Base-by-base conservation (phyloP, 495 filamentous ascomycete species). In the Hyaloscypha bicolor region DNA sequence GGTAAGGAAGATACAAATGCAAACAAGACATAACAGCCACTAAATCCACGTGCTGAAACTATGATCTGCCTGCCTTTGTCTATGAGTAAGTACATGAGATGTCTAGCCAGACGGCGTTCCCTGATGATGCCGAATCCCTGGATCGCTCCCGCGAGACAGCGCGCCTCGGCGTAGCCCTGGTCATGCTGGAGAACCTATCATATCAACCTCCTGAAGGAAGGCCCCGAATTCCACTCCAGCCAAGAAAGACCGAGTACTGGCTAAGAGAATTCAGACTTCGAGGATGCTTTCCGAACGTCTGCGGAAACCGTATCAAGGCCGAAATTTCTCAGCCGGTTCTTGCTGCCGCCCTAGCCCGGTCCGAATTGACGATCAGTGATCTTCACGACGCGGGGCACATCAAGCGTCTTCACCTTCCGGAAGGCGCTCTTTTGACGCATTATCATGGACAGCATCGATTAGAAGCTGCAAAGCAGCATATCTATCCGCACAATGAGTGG, bases 201-300 rank as follows among this genome's bases (percentile, higher is more conserved):
- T 67, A 62, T 67, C 45, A 67, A 63, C 48, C 65, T 67, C 59
- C 45, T 62, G 19, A 56, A 64, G 62, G 52, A 56, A 33, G 59
- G 65, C 65, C 65, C 45, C 59, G 58, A 62, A 67, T 67, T 67
- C 65, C 42, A 4, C 45, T 67, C n/a, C 45, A 67, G 59, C 65
- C 45, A 62, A 67, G 65, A 67, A 67, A 67, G 65, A 63, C 59
- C 48, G 31, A 67, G 58, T 67, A 67, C 65, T 67, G 31, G 65
- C 65, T 67, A 62, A 67, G 65, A 67, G 65, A 67, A 67, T 67
- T 67, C 59, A 67, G 42, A 55, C 65, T 67, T 67, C 29, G 59
- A 67, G 59, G 59, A 67, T 67, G 45, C 59, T 67, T 63, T 67
- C 59, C 59, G 42, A 67, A 63, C 59, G 45, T 67, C 31, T 55